Percentiles rank a stretch among this genome's conserved stretches.
Conservation (phyloP, 371 early-diverging fungal genomes). For the Syncephalastrum contaminatum region DNA sequence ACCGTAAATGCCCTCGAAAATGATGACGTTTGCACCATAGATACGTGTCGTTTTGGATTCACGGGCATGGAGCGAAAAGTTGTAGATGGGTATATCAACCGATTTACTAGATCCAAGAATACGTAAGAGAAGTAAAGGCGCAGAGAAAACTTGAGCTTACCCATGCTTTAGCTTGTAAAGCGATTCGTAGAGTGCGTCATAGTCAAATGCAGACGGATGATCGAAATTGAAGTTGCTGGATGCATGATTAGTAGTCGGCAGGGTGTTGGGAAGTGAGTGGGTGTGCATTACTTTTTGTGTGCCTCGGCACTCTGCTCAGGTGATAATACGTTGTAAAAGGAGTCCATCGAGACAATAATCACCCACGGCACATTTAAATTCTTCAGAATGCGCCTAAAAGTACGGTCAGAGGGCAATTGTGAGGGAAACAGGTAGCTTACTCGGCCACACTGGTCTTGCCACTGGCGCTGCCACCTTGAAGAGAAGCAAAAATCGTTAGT, state of each 20-base stretch:
- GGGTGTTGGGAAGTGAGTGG: no score
- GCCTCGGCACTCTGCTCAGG: constrained; percentile 72
- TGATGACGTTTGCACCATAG: constrained; percentile 91
- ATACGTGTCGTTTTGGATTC: constrained; percentile 65
- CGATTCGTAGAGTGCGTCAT: constrained; percentile 70
- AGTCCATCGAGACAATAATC: constrained; percentile 91
- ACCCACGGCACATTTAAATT: constrained; percentile 84
- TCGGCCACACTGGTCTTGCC: constrained; percentile 83
- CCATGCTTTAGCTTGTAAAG: constrained; percentile 75
- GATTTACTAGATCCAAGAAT: constrained; percentile 38
- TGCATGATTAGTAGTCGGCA: no score
- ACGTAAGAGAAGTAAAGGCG: neutral
- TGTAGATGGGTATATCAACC: constrained; percentile 78
- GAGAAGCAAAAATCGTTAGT: constrained; percentile 2
- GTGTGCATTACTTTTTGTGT: constrained; percentile 57
- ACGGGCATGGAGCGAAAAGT: constrained; percentile 77
- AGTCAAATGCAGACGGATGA: constrained; percentile 82
- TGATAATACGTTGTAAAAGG: constrained; percentile 85
- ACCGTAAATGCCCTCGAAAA: constrained; percentile 93
- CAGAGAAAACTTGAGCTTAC: constrained; percentile 17
- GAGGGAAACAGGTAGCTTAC: constrained; percentile 26
- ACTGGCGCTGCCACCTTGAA: constrained; percentile 77
- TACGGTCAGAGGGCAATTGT: neutral
- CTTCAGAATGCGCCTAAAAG: constrained; percentile 63
- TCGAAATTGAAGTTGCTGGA: constrained; percentile 77